Evolutionary conservation across 2,329 filamentous ascomycete genomes (phyloP).

Genomic region (Waltergamsia citrina): DNA sequence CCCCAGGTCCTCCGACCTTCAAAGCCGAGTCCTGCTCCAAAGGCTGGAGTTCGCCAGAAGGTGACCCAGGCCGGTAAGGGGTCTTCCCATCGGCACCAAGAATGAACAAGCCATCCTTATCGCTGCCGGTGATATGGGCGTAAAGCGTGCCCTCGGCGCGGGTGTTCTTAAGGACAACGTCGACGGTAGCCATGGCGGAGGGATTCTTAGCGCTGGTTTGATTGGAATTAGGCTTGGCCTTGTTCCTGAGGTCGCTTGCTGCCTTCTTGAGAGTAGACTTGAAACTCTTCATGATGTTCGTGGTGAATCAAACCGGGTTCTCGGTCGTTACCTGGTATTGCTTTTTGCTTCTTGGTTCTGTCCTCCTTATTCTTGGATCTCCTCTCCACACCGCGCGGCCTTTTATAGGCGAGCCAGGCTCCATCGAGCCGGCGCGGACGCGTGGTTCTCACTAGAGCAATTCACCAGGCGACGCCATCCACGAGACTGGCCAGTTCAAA

Average conservation of each 20-base stretch:
- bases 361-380: too few relatives aligned
- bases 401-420: background rate
- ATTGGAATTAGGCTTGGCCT: background rate
- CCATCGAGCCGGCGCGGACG: too few relatives aligned
- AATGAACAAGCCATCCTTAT: conserved; percentile 49
- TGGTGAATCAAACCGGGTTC: background rate
- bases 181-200: conserved; percentile 1
- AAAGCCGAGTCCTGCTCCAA: conserved; percentile 54
- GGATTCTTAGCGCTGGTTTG: background rate
- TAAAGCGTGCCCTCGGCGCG: conserved; percentile 25
- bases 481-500: background rate
- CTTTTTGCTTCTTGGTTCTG: background rate
- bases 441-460: too few relatives aligned
- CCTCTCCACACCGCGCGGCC: background rate
- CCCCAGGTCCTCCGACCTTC: conserved; percentile 49
- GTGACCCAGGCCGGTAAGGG: conserved; percentile 54
- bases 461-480: background rate
- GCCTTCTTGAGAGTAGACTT: background rate
- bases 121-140: conserved; percentile 60
- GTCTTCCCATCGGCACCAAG: conserved; percentile 57
- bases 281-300: background rate
- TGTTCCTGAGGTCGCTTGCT: background rate
- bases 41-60: conserved; percentile 35
- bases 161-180: conserved; percentile 5
- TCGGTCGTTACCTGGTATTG: background rate